Evolutionary conservation across 2,329 filamentous ascomycete genomes (phyloP).

Genomic region (Penicillium sp.): DNA sequence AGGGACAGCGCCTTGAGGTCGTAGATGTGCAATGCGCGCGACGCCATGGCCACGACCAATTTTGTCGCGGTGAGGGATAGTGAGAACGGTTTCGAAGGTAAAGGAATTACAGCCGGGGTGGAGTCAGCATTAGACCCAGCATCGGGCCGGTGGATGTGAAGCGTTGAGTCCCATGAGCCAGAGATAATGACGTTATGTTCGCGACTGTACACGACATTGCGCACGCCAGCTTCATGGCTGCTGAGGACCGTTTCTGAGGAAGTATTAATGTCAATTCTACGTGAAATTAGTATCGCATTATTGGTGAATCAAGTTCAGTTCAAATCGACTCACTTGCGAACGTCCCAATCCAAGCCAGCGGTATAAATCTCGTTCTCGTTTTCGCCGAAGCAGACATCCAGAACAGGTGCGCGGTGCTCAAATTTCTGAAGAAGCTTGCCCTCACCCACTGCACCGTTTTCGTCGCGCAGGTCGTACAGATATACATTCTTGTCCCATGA

Average conservation of each 20-base stretch:
- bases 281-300: conserved; percentile 6
- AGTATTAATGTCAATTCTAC: conserved; percentile 63
- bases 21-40: conserved; percentile 90
- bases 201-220: conserved; percentile 74
- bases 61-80: conserved; percentile 73
- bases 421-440: conserved; percentile 65
- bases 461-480: conserved; percentile 66
- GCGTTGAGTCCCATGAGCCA: conserved; percentile 85
- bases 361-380: conserved; percentile 78
- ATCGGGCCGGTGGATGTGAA: conserved; percentile 69
- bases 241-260: conserved; percentile 69
- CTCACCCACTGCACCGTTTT: conserved; percentile 50
- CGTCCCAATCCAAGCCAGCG: conserved; percentile 79
- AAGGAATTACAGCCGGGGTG: conserved; percentile 58
- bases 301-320: conserved; percentile 28
- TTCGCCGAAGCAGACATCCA: conserved; percentile 86
- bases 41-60: conserved; percentile 91
- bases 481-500: conserved; percentile 94
- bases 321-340: conserved; percentile 57
- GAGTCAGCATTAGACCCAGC: conserved; percentile 45
- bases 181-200: conserved; percentile 75
- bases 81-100: conserved; percentile 85
- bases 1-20: conserved; percentile 64
- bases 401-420: conserved; percentile 75
- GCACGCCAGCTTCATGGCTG: conserved; percentile 72